Evolutionary conservation across 2,329 filamentous ascomycete genomes (phyloP).

Genomic region (Hypocreales sp.): DNA sequence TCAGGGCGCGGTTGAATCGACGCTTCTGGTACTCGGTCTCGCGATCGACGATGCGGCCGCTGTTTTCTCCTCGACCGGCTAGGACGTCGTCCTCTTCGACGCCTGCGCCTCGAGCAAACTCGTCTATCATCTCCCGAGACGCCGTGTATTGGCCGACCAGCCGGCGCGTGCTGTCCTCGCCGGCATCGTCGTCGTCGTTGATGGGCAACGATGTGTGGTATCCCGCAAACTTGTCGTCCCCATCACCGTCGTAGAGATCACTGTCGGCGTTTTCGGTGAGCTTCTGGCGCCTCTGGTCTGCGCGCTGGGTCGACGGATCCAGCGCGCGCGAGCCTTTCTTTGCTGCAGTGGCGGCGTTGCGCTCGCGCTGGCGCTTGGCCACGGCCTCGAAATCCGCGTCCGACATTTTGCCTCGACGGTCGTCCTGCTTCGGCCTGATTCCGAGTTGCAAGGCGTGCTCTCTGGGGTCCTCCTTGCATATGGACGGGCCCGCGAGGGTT

Average conservation of each 20-base stretch:
- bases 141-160: constrained; percentile 94
- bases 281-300: constrained; percentile 81
- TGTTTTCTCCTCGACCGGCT: constrained; percentile 67
- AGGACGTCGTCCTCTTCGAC: constrained; percentile 89
- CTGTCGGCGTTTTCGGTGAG: constrained; percentile 82
- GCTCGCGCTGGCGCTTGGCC: constrained; percentile 80
- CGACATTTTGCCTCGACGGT: constrained; percentile 38
- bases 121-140: constrained; percentile 79
- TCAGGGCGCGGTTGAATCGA: constrained; percentile 74
- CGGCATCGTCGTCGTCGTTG: constrained; percentile 64
- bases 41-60: constrained; percentile 77
- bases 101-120: constrained; percentile 72
- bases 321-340: constrained; percentile 74
- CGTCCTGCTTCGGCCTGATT: constrained; percentile 25
- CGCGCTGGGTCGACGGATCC: constrained; percentile 65
- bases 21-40: constrained; percentile 98
- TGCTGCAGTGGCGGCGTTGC: constrained; percentile 61
- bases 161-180: constrained; percentile 58
- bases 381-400: constrained; percentile 79
- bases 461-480: constrained; percentile 20
- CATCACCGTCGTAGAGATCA: constrained; percentile 68
- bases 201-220: constrained; percentile 84
- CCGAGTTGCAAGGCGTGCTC: constrained; percentile 19
- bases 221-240: constrained; percentile 67
- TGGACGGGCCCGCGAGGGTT: constrained; percentile 13